These are phyloP conservation scores for Diaporthe sp. DNA, from an alignment of 2,329 filamentous ascomycete species.

Conservation along the genomic window DNA sequence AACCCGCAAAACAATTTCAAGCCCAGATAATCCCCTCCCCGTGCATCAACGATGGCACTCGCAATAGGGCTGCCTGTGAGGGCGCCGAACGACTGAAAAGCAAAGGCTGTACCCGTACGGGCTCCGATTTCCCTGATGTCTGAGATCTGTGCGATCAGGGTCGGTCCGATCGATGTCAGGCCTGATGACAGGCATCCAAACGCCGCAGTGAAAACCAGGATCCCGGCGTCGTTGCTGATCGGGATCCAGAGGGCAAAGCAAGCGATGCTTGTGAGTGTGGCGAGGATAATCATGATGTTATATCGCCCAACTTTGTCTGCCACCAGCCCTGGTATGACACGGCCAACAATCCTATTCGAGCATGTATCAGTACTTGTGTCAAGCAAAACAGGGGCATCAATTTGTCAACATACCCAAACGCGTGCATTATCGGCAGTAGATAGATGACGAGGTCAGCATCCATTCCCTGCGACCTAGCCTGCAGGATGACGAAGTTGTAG, in stretches of 20 bases:
- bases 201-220: slow-evolving; percentile 75
- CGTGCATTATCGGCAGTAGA: slow-evolving; percentile 56
- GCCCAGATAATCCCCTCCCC: slow-evolving; percentile 9
- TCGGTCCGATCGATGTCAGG: slow-evolving; percentile 74
- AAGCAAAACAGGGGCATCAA: background rate
- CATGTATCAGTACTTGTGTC: background rate
- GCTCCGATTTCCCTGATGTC: slow-evolving; percentile 79
- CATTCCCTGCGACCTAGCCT: slow-evolving; percentile 50
- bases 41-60: slow-evolving; percentile 66
- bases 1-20: slow-evolving; percentile 22
- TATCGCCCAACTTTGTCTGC: slow-evolving; percentile 59
- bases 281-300: slow-evolving; percentile 67
- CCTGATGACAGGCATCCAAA: slow-evolving; percentile 80
- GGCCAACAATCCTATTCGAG: slow-evolving; percentile 48
- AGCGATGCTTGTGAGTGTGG: slow-evolving; percentile 61
- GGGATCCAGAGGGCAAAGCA: slow-evolving; percentile 64
- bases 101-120: slow-evolving; percentile 75
- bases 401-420: slow-evolving; percentile 43
- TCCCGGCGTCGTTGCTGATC: slow-evolving; percentile 65
- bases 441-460: slow-evolving; percentile 50
- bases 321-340: slow-evolving; percentile 44
- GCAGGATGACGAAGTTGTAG: slow-evolving; percentile 53
- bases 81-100: slow-evolving; percentile 73
- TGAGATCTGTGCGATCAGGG: slow-evolving; percentile 78
- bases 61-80: slow-evolving; percentile 78